These are phyloP conservation scores for Dipteronia sinensis DNA, from an alignment of 345 rosid genomes.

Conservation along the genomic window DNA sequence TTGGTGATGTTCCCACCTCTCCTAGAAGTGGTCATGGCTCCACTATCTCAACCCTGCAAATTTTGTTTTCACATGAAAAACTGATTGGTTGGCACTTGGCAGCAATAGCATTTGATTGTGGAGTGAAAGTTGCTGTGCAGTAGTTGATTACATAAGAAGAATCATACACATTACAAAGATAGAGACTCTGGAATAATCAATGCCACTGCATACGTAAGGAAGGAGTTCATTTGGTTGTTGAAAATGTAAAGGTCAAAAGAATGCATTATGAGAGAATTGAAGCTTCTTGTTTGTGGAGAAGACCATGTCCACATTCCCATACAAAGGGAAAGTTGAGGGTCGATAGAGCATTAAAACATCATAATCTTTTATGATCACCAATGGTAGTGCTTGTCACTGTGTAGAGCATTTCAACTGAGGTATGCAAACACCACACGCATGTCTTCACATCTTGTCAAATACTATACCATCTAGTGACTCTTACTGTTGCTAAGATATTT, in stretches of 20 bases:
- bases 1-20: background rate
- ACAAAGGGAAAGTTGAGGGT: background rate
- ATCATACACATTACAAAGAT: background rate
- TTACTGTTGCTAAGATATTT: too few species aligned
- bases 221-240: background rate
- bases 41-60: background rate
- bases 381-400: conserved; percentile 1
- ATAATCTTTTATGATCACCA: background rate
- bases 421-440: background rate
- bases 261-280: background rate
- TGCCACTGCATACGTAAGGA: too few species aligned
- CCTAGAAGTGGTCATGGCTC: background rate
- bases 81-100: conserved; percentile 22
- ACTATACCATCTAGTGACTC: background rate
- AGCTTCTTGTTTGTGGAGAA: background rate
- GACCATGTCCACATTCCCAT: too few species aligned
- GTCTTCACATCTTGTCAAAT: background rate
- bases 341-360: background rate
- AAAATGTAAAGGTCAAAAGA: background rate
- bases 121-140: background rate
- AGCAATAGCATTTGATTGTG: conserved; percentile 19
- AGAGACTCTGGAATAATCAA: background rate
- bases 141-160: background rate
- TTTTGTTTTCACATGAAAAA: too few species aligned
- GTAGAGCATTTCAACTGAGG: background rate